A percentile compares a stretch with the other conserved stretches of the same genome.
Conservation (phyloP, 164 flowering plant genomes). For the Cinnamomum micranthum region DNA sequence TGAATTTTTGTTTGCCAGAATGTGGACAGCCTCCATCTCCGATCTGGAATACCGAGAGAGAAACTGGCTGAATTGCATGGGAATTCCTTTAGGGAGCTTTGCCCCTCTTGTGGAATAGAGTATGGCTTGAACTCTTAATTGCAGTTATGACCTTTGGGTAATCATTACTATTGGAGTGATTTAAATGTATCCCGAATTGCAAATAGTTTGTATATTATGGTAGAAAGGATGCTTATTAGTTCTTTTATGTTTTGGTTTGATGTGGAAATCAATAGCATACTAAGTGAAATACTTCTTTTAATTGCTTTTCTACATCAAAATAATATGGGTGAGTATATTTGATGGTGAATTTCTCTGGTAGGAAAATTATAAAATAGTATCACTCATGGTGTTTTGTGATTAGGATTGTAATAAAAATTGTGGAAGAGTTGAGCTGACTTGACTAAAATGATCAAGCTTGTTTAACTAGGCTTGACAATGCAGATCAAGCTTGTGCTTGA, state of each 20-base stretch:
- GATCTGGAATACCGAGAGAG: slow-evolving; percentile 95
- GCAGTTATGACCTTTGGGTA: not conserved
- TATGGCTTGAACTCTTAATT: slow-evolving; percentile 34
- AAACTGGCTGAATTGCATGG: slow-evolving; percentile 97
- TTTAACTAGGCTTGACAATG: too few relatives aligned
- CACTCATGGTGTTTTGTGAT: too few relatives aligned
- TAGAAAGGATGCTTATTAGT: not conserved
- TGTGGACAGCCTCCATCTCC: slow-evolving; percentile 94
- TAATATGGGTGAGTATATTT: not conserved
- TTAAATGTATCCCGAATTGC: not conserved
- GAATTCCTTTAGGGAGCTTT: slow-evolving; percentile 87
- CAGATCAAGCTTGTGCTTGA: too few relatives aligned
- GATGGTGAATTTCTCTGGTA: too few relatives aligned
- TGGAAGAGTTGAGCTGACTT: too few relatives aligned
- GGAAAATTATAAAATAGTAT: too few relatives aligned
- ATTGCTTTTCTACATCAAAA: not conserved
- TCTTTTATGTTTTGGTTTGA: not conserved
- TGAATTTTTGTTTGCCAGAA: slow-evolving; percentile 45
- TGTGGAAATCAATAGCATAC: not conserved
- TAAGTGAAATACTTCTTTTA: not conserved
- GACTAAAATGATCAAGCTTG: too few relatives aligned
- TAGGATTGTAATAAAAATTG: too few relatives aligned
- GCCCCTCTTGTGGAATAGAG: slow-evolving; percentile 87
- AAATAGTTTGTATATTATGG: not conserved
- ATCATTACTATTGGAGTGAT: not conserved